Base-by-base conservation (phyloP, 371 early-diverging fungal genomes). In the Mucor indicus region DNA sequence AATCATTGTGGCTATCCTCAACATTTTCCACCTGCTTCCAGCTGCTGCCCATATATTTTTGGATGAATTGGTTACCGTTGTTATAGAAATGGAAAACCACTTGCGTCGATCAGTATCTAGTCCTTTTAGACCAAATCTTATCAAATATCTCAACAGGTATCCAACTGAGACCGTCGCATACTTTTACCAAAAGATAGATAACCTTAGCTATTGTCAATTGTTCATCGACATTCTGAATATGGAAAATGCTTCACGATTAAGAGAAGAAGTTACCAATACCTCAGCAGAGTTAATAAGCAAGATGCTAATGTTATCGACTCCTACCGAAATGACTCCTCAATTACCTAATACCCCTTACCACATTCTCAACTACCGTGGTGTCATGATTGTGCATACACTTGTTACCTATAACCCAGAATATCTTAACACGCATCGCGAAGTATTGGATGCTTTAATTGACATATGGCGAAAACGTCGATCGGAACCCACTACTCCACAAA, bases 1-100 rank as follows among this genome's bases (percentile, higher is more conserved):
- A 55, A 86, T 99, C 44, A 89, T 98, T 44, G 95, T 91, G 1
- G 93, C 92, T 1, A 95, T 98, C 12, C 64, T 98, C 50, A 85
- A 95, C 43, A 89, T 98, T 3, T 96, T 98, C 57, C 89, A 92
- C 48, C 61, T 95, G 43, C 69, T 99, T 13, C 99, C 98, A 0
- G 74, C 94, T 21, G 79, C 93, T 0, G 98, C 98, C 10, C 89
- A 88, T 57, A 81, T 93, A 13, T 96, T 97, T 53, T 60, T 98
- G 77, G 89, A 91, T 30, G 92, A 96, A 20, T 64, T 98, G 25
- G 88, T 98, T 19, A 80, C 84, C 0, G 81, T 80, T 6, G 91
- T 96, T 0, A 50, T 97, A 8, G 84, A 87, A 15, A 75, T 98
- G 72, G 98, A 99, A 52, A 53, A 69, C 6, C 78, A 84, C 27